Evolutionary conservation across 2,329 filamentous ascomycete genomes (phyloP), one percentile per base, ranked within the genome.

Genomic region (Aspergillus fijiensis): DNA sequence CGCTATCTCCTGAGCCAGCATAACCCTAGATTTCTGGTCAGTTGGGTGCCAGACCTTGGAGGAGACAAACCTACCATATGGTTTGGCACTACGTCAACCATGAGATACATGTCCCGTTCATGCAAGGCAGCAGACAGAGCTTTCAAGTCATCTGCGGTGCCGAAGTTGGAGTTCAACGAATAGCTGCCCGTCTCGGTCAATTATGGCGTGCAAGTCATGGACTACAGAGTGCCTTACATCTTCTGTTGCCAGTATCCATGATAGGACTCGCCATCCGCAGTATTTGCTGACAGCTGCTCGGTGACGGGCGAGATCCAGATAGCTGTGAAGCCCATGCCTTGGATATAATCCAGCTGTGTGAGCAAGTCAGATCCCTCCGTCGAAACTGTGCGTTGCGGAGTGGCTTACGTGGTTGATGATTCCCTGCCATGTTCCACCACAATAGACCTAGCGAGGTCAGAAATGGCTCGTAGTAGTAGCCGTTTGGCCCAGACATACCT

Each of bases 1-100:
- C 79, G 4, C 76, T 74, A 31, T 64, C 60, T 0, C 74, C 72
- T n/a, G 76, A 72, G 25, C 84, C 83, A 31, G 76, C 71, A 68
- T 81, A 85, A 12, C 72, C 73, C 73, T 75, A 45, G 14, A 29
- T 29, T 54, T 11, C 21, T 16, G 12, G 39, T 23, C 16, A 23
- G 10, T 11, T 35, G 3, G 12, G n/a, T 27, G 14, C 2, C 14
- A n/a, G 16, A 7, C 1, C 9, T 1, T 6, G 16, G 19, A 45
- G 1, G 45, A 14, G 39, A 29, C 35, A 4, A 4, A 31, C 57
- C 49, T 48, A 71, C 83, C 68, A 82, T 81, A 67, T 87, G 83
- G 68, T 87, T 86, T 7, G 80, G 79, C 2, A 87, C 84, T 1
- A 87, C 75, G 61, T 87, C 85, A 2, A 87, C 77, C 85, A 87